Conservation (phyloP, 1,139 yeast genomes). For the Blastobotrys proliferans region DNA sequence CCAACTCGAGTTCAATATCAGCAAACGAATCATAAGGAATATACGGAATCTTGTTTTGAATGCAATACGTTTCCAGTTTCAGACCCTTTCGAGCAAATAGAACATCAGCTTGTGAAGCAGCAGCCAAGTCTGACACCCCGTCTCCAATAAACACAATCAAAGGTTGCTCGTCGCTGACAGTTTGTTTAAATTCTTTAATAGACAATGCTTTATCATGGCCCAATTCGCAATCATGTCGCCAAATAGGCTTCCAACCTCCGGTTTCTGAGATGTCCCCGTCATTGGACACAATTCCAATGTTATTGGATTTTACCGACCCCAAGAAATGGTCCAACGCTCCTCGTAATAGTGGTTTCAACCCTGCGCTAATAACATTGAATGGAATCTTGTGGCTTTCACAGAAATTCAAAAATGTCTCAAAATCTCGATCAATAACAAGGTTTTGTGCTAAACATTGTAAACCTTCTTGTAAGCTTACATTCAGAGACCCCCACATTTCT, state of each 20-base stretch:
- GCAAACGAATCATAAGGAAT: constrained; percentile 41
- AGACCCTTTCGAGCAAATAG: constrained; percentile 43
- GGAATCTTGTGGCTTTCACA: constrained; percentile 50
- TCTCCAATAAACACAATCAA: constrained; percentile 42
- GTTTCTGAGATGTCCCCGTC: constrained; percentile 44
- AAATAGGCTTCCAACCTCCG: constrained; percentile 54
- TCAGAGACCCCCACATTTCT: constrained; percentile 42
- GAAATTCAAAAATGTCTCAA: constrained; percentile 52
- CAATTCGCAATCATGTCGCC: constrained; percentile 56
- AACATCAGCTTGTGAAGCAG: constrained; percentile 43
- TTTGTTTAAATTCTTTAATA: constrained; percentile 13
- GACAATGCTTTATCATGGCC: constrained; percentile 67
- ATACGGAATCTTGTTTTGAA: constrained; percentile 39
- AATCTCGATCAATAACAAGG: constrained; percentile 58
- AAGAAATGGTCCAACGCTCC: constrained; percentile 56
- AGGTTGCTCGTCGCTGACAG: constrained; percentile 25
- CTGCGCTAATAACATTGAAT: constrained; percentile 62
- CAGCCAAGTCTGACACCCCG: constrained; percentile 45
- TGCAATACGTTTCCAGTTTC: constrained; percentile 40
- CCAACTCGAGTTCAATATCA: constrained; percentile 38
- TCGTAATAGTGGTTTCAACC: constrained; percentile 58
- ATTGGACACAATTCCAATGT: constrained; percentile 59
- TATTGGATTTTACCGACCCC: constrained; percentile 50
- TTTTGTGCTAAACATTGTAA: constrained; percentile 48
- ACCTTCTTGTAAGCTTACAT: constrained; percentile 49